phyloP scores from a whole-genome alignment of 495 filamentous ascomycete species.

The Hyaloscypha variabilis region DNA sequence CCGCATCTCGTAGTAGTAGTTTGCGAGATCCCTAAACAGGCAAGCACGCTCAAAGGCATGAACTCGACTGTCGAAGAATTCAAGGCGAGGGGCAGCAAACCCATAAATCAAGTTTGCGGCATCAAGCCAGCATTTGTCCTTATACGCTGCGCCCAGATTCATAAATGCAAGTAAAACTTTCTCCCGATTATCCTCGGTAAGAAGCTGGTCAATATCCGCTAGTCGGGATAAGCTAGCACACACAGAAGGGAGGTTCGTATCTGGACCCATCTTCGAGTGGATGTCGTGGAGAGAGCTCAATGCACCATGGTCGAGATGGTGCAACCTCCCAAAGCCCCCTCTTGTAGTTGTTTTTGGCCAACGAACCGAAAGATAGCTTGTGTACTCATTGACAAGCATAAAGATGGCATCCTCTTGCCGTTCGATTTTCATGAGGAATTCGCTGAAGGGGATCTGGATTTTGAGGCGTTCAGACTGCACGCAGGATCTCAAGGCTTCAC shows the following conservation, averaged over 20 bases:
- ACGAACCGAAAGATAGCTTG: background rate
- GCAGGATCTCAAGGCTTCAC: background rate
- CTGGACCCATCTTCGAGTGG: background rate
- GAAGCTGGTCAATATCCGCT: background rate
- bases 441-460: background rate
- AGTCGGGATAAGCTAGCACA: background rate
- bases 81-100: background rate
- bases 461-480: background rate
- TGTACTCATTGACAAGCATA: background rate
- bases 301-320: background rate
- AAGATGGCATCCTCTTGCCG: background rate
- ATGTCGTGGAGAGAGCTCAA: background rate
- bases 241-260: background rate
- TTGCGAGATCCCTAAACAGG: background rate
- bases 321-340: too few relatives aligned
- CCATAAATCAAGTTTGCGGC: background rate
- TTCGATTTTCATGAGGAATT: background rate
- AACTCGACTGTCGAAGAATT: background rate
- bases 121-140: background rate
- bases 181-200: background rate
- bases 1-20: background rate
- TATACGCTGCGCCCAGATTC: background rate
- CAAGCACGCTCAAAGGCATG: background rate
- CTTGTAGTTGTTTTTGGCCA: too few relatives aligned
- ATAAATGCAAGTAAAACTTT: background rate